Conservation (phyloP, 2,329 filamentous ascomycete species). For the Pseudogymnoascus sp. region DNA sequence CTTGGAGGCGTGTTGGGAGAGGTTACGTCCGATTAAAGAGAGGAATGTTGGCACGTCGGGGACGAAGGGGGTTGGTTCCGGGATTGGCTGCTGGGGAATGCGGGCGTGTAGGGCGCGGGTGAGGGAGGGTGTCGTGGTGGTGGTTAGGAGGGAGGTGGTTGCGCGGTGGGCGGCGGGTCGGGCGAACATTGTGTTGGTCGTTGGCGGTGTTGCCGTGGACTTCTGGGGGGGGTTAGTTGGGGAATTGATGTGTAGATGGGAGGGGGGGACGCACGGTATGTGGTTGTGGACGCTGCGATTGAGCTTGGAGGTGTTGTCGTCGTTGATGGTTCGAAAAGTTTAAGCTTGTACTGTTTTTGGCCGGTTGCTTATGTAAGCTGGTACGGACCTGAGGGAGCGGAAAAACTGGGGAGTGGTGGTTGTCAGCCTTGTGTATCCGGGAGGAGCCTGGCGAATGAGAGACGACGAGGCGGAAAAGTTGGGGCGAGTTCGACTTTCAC, state of each 20-base stretch:
- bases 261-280: not conserved
- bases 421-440: not conserved
- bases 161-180: constrained; percentile 22
- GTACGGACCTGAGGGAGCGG: not conserved
- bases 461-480: not conserved
- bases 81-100: constrained; percentile 38
- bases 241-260: not conserved
- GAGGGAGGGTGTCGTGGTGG: constrained; percentile 21
- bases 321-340: not conserved
- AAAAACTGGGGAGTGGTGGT: not conserved
- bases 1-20: constrained; percentile 74
- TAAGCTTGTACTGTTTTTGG: not conserved
- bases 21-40: constrained; percentile 78
- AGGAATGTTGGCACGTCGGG: constrained; percentile 82
- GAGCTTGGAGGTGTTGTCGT: not conserved
- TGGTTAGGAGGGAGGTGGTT: constrained; percentile 26
- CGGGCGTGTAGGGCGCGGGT: constrained; percentile 33
- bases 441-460: not conserved
- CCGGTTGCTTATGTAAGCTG: not conserved
- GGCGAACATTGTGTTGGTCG: constrained; percentile 23
- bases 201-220: not conserved
- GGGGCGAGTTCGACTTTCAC: not conserved
- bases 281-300: not conserved
- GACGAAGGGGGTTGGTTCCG: constrained; percentile 72
- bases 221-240: not conserved